A percentile compares a stretch with the other conserved stretches of the same genome.
Conservation (phyloP, 2,329 filamentous ascomycete species). For the Exophiala aquamarina region DNA sequence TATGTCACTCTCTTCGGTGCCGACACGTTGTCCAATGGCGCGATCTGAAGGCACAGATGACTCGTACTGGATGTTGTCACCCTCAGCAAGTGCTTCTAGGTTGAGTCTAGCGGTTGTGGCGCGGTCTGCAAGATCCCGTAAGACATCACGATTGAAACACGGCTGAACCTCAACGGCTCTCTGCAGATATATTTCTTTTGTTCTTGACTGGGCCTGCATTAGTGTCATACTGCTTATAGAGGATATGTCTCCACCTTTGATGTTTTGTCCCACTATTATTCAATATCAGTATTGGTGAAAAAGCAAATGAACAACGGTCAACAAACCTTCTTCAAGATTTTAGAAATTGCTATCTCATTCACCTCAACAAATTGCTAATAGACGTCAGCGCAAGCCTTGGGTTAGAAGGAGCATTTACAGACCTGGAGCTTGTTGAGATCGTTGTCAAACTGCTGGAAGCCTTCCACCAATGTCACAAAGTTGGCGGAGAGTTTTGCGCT, state of each 20-base stretch:
- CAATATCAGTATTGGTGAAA: conserved; percentile 30
- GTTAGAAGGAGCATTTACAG: conserved; percentile 26
- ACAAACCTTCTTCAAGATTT: conserved; percentile 89
- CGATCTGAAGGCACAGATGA: conserved; percentile 45
- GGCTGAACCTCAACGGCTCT: conserved; percentile 95
- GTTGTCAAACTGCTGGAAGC: conserved; percentile 94
- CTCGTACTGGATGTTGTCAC: conserved; percentile 86
- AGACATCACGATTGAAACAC: conserved; percentile 96
- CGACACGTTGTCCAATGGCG: conserved; percentile 43
- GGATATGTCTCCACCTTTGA: conserved; percentile 66
- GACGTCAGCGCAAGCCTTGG: conserved; percentile 5
- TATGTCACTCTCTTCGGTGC: conserved; percentile 83
- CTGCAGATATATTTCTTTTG: conserved; percentile 95
- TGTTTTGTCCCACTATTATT: conserved; percentile 94
- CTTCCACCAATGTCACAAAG: conserved; percentile 92
- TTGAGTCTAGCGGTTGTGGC: conserved; percentile 95
- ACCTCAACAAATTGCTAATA: conserved; percentile 91
- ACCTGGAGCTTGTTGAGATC: conserved; percentile 90
- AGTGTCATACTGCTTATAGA: conserved; percentile 29
- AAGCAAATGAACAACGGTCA: conserved; percentile 14
- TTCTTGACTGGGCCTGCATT: conserved; percentile 67
- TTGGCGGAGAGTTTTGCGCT: conserved; percentile 86
- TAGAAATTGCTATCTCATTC: conserved; percentile 96
- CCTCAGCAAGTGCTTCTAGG: conserved; percentile 94
- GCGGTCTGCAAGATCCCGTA: conserved; percentile 94